Evolutionary conservation across 2,329 filamentous ascomycete genomes (phyloP).

Genomic region (Paecilomyces variotii): DNA sequence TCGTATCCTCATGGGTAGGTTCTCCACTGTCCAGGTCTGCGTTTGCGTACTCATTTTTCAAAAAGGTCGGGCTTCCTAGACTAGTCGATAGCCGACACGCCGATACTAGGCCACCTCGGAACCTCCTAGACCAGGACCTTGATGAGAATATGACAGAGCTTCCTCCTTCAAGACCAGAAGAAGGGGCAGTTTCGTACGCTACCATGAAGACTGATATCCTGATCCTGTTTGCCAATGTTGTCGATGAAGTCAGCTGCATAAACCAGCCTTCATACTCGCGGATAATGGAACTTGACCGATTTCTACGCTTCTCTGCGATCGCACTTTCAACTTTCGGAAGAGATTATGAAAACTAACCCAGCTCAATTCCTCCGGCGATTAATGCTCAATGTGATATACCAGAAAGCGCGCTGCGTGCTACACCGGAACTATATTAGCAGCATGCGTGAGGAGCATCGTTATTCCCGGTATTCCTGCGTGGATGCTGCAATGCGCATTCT

Average conservation of each 20-base stretch:
- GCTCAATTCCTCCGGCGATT: background rate
- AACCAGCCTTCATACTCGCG: background rate
- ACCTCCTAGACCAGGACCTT: conserved; percentile 34
- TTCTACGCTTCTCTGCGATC: background rate
- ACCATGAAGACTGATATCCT: conserved; percentile 4
- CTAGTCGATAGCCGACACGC: conserved; percentile 28
- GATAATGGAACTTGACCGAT: background rate
- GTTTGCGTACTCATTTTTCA: background rate
- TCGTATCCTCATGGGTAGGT: conserved; percentile 20
- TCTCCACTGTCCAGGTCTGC: background rate
- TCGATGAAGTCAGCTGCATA: background rate
- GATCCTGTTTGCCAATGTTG: conserved; percentile 1
- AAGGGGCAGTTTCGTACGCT: conserved; percentile 2
- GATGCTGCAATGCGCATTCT: conserved; percentile 4
- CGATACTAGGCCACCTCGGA: conserved; percentile 32
- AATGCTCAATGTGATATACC: conserved; percentile 2
- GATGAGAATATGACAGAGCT: conserved; percentile 24
- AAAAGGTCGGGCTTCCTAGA: conserved; percentile 27
- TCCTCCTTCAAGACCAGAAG: conserved; percentile 18
- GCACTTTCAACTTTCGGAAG: conserved; percentile 1
- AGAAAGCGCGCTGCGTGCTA: conserved; percentile 5
- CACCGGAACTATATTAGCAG: conserved; percentile 2
- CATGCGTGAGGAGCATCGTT: conserved; percentile 1
- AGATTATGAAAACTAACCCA: conserved; percentile 1
- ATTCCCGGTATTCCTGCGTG: conserved; percentile 6